These are phyloP conservation scores for Kazachstania kunashirensis DNA, from an alignment of 805 yeast genomes.

Conservation along the genomic window DNA sequence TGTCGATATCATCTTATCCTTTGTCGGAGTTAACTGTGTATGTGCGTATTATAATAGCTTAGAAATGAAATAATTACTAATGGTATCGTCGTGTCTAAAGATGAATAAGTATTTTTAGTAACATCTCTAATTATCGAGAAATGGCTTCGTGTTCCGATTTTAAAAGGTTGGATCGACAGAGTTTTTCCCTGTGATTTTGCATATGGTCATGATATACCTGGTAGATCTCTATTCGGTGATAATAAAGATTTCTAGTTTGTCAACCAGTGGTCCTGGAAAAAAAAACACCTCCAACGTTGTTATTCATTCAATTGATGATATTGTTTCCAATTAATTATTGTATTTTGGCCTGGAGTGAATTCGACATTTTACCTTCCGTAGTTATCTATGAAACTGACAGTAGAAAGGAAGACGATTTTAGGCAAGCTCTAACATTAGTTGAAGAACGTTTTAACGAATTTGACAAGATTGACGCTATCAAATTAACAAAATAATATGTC, in stretches of 20 bases:
- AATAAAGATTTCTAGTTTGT: too few species aligned
- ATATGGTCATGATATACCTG: constrained; percentile 15
- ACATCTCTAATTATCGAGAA: too few species aligned
- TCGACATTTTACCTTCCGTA: constrained; percentile 16
- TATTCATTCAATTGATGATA: constrained; percentile 15
- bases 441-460: constrained; percentile 5
- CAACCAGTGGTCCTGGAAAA: constrained; percentile 13
- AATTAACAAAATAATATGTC: constrained; percentile 13
- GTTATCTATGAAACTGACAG: constrained; percentile 8
- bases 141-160: too few species aligned
- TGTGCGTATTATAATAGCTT: too few species aligned
- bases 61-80: too few species aligned
- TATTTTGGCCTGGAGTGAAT: constrained; percentile 17
- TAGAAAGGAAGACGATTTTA: constrained; percentile 10
- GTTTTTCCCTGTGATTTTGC: constrained; percentile 20
- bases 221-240: constrained; percentile 5
- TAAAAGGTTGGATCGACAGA: constrained; percentile 27
- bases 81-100: too few species aligned
- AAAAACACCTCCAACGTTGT: constrained; percentile 16
- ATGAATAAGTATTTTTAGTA: too few species aligned
- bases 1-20: too few species aligned
- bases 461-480: constrained; percentile 9
- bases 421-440: constrained; percentile 6
- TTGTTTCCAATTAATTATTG: constrained; percentile 20
- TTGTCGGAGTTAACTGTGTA: too few species aligned